Conservation (phyloP, 371 early-diverging fungal genomes). For the Lichtheimia ramosa region DNA sequence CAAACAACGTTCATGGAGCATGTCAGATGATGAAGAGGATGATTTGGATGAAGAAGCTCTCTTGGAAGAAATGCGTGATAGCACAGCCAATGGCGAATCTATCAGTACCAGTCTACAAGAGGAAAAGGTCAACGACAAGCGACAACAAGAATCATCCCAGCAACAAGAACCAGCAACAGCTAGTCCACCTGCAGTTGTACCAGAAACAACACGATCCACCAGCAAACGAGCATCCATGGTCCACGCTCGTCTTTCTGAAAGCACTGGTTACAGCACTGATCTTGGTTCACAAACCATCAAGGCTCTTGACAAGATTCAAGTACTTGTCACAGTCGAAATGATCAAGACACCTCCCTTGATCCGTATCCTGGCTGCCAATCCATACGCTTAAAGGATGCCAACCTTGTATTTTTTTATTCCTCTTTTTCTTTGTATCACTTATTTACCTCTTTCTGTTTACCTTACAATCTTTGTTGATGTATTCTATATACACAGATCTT, state of each 20-base stretch:
- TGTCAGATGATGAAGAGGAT: slow-evolving; percentile 37
- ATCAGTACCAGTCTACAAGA: neutral
- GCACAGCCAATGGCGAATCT: neutral
- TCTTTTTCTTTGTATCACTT: neutral
- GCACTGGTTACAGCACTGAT: slow-evolving; percentile 37
- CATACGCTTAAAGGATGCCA: slow-evolving; percentile 38
- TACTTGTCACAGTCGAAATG: slow-evolving; percentile 62
- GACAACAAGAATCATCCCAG: neutral
- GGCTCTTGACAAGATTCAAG: slow-evolving; percentile 61
- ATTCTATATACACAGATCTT: neutral
- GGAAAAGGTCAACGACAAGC: neutral
- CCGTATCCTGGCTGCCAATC: slow-evolving; percentile 67
- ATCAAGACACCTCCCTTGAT: slow-evolving; percentile 69
- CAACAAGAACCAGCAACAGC: neutral
- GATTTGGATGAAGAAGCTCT: slow-evolving; percentile 33
- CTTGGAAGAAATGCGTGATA: slow-evolving; percentile 27
- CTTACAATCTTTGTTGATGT: too few species aligned
- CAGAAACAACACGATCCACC: slow-evolving; percentile 24
- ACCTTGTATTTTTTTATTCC: neutral
- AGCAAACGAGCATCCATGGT: slow-evolving; percentile 41
- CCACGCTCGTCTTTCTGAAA: slow-evolving; percentile 36
- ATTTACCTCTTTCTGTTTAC: too few species aligned
- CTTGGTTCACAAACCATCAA: slow-evolving; percentile 59
- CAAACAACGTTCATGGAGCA: slow-evolving; percentile 24
- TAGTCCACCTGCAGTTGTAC: slow-evolving; percentile 7